Percentiles rank a stretch among this genome's conserved stretches.
phyloP scores from a whole-genome alignment of 495 filamentous ascomycete genomes.

The Thozetella sp. region DNA sequence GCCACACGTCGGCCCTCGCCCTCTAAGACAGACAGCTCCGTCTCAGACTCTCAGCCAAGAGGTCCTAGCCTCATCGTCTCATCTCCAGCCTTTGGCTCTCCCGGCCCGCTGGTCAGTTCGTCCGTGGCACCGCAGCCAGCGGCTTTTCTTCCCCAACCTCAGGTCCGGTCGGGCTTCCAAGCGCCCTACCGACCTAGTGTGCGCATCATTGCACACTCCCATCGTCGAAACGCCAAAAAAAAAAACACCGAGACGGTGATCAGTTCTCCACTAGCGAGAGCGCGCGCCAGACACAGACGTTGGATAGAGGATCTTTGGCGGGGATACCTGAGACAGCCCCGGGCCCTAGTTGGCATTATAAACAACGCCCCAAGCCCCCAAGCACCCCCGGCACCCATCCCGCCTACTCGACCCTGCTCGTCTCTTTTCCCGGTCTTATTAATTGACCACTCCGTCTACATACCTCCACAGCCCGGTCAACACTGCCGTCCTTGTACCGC shows the following conservation, averaged over 20 bases:
- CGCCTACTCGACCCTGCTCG: not conserved
- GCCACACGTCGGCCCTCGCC: not conserved
- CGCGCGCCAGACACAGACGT: too few relatives aligned
- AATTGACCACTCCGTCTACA: not conserved
- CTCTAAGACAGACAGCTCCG: not conserved
- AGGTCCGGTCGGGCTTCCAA: too few relatives aligned
- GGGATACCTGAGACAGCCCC: not conserved
- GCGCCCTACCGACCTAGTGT: too few relatives aligned
- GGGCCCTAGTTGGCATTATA: not conserved
- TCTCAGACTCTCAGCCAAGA: not conserved
- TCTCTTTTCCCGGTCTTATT: conserved; percentile 1
- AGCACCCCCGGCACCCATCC: not conserved
- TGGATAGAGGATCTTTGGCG: not conserved
- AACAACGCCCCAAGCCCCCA: not conserved
- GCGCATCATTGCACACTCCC: not conserved
- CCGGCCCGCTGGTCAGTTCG: not conserved
- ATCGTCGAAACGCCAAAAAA: not conserved
- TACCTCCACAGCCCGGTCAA: not conserved
- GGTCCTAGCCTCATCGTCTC: not conserved
- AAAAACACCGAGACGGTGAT: not conserved
- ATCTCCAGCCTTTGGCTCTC: not conserved
- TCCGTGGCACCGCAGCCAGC: not conserved
- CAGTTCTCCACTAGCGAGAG: too few relatives aligned
- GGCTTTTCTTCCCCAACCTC: not conserved
- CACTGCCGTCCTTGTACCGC: not conserved